Conservation (phyloP, 2,329 filamentous ascomycete species). For the Colletotrichum sp. region DNA sequence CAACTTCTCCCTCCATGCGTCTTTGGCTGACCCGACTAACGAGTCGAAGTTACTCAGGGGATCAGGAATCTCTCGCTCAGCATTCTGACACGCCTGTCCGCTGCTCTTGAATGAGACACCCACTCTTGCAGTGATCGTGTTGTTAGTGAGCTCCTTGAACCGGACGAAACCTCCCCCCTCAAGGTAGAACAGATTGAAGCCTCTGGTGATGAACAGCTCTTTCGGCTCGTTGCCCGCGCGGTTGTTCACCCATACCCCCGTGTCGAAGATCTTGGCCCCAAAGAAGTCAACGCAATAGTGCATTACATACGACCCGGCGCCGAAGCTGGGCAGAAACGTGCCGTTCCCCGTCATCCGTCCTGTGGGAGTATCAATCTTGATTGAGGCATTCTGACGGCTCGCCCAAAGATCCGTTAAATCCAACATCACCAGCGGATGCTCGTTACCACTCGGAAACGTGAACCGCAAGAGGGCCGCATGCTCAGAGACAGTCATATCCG, state of each 20-base stretch:
- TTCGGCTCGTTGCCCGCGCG: conserved; percentile 42
- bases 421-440: conserved; percentile 58
- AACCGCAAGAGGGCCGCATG: conserved; percentile 68
- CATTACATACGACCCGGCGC: conserved; percentile 60
- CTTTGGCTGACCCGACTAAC: conserved; percentile 52
- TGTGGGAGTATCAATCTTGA: conserved; percentile 52
- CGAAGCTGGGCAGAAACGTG: conserved; percentile 66
- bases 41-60: conserved; percentile 50
- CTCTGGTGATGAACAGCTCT: conserved; percentile 40
- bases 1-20: conserved; percentile 63
- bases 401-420: conserved; percentile 65
- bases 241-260: conserved; percentile 44
- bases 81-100: conserved; percentile 66
- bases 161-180: conserved; percentile 60
- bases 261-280: conserved; percentile 40
- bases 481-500: conserved; percentile 66
- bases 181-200: conserved; percentile 46
- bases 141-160: conserved; percentile 50
- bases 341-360: conserved; percentile 63
- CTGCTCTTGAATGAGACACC: conserved; percentile 69
- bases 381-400: conserved; percentile 42
- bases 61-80: conserved; percentile 61
- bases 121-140: conserved; percentile 61
- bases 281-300: conserved; percentile 68
- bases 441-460: conserved; percentile 49